These are phyloP conservation scores for Exserohilum turcica DNA, from an alignment of 2,329 filamentous ascomycete species.

Conservation along the genomic window DNA sequence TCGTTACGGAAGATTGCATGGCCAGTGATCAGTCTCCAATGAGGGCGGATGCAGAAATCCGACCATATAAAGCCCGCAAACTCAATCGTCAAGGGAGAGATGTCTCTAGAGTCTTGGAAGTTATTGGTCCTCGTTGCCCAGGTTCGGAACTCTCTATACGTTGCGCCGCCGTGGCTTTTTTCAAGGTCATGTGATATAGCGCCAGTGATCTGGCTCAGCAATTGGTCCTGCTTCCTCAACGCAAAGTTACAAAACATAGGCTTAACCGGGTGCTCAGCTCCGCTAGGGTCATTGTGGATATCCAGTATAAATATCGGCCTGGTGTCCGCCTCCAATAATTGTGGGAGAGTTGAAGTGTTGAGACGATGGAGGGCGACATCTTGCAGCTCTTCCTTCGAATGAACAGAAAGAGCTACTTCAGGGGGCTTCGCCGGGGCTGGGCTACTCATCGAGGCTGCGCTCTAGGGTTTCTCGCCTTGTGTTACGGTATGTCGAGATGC, in stretches of 20 bases:
- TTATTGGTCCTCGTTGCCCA: slow-evolving; percentile 53
- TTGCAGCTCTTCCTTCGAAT: slow-evolving; percentile 6
- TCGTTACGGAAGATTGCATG: slow-evolving; percentile 27
- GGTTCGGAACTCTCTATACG: slow-evolving; percentile 47
- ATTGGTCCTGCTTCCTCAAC: slow-evolving; percentile 33
- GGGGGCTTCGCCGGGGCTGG: slow-evolving; percentile 1
- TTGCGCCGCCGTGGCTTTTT: slow-evolving; percentile 5
- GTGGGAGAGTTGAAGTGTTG: slow-evolving; percentile 30
- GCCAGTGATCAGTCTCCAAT: slow-evolving; percentile 38
- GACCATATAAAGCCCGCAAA: slow-evolving; percentile 40
- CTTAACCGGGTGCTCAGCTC: slow-evolving; percentile 18
- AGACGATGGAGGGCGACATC: slow-evolving; percentile 28
- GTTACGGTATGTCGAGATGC: background rate
- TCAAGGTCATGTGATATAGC: slow-evolving; percentile 1
- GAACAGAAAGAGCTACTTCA: background rate
- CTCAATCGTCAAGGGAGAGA: slow-evolving; percentile 52
- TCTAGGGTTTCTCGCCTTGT: background rate
- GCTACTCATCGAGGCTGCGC: slow-evolving; percentile 10
- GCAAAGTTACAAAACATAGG: slow-evolving; percentile 41
- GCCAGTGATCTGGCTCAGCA: slow-evolving; percentile 35
- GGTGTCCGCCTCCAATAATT: slow-evolving; percentile 40
- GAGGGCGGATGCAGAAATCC: slow-evolving; percentile 33
- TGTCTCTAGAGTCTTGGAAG: slow-evolving; percentile 53
- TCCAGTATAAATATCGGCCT: slow-evolving; percentile 43
- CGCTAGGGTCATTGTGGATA: slow-evolving; percentile 33